phyloP scores from a whole-genome alignment of 805 yeast species.

The Ogataea wickerhamii region DNA sequence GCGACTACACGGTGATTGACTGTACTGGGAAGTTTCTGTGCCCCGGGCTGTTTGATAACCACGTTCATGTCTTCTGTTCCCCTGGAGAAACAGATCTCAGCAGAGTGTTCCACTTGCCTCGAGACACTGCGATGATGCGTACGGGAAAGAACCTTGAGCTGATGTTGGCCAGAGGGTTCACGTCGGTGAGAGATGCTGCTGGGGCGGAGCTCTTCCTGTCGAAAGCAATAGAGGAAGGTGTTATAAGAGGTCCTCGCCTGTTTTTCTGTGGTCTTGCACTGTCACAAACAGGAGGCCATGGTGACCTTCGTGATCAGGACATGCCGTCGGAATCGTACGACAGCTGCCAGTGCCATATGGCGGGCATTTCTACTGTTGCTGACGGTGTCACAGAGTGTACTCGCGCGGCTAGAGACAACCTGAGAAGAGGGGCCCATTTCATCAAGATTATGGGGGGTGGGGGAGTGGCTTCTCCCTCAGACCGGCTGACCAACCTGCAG shows the following conservation, averaged over 20 bases:
- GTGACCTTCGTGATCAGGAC: conserved; percentile 22
- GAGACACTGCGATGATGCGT: conserved; percentile 22
- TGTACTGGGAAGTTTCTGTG: conserved; percentile 25
- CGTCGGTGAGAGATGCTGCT: conserved; percentile 25
- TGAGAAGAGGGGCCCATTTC: conserved; percentile 27
- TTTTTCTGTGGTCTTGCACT: conserved; percentile 26
- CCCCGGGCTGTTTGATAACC: conserved; percentile 29
- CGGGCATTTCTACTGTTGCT: conserved; percentile 21
- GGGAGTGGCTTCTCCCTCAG: conserved; percentile 31
- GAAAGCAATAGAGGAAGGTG: conserved; percentile 26
- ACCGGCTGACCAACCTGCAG: conserved; percentile 24
- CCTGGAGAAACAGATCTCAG: conserved; percentile 25
- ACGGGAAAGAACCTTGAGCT: conserved; percentile 15
- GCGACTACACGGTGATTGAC: conserved; percentile 16
- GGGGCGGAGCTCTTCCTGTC: conserved; percentile 24
- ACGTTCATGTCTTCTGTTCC: conserved; percentile 25
- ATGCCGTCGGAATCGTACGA: conserved; percentile 24
- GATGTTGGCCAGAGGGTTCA: conserved; percentile 27
- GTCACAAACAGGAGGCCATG: conserved; percentile 32
- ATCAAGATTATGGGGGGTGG: conserved; percentile 32
- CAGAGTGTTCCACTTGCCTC: conserved; percentile 20
- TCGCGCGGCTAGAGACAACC: conserved; percentile 25
- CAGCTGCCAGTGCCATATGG: conserved; percentile 26
- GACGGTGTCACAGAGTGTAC: conserved; percentile 28
- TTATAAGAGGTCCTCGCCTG: conserved; percentile 26